A percentile compares a stretch with the other conserved stretches of the same genome.
Conservation (phyloP, 495 filamentous ascomycete species). For the Annulohypoxylon nitens region DNA sequence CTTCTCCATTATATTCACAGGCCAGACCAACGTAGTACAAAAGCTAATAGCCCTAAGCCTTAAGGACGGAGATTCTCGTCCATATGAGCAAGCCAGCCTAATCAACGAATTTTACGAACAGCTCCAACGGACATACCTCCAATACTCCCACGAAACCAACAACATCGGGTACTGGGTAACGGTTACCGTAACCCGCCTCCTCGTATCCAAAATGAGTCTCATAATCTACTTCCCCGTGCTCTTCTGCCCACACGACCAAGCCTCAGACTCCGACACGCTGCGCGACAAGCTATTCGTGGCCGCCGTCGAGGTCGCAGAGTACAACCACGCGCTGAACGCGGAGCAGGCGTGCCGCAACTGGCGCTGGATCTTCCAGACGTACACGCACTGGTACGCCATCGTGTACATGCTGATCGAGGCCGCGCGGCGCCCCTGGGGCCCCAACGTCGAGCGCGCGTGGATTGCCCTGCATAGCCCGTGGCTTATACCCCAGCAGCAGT, state of each 20-base stretch:
- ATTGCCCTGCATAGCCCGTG: constrained; percentile 63
- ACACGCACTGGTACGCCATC: constrained; percentile 72
- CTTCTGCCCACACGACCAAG: constrained; percentile 47
- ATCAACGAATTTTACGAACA: constrained; percentile 59
- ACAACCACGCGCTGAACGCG: constrained; percentile 66
- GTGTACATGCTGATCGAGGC: constrained; percentile 65
- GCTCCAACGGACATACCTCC: constrained; percentile 60
- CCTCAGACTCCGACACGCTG: constrained; percentile 55
- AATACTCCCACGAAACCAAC: constrained; percentile 51
- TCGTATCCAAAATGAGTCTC: constrained; percentile 62
- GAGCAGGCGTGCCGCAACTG: constrained; percentile 63
- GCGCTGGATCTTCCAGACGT: constrained; percentile 72
- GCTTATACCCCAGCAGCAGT: constrained; percentile 55
- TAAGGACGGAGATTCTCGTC: constrained; percentile 40
- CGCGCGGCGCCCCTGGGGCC: constrained; percentile 62
- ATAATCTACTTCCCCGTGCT: constrained; percentile 62
- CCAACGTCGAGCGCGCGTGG: constrained; percentile 68
- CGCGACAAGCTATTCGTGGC: constrained; percentile 57
- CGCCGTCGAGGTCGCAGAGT: constrained; percentile 67
- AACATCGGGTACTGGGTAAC: constrained; percentile 60
- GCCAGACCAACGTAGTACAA: constrained; percentile 52
- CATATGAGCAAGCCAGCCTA: constrained; percentile 61
- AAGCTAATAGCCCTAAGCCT: constrained; percentile 56
- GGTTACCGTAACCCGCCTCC: constrained; percentile 57
- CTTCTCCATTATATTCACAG: constrained; percentile 45